Base-by-base conservation (phyloP, 2,329 filamentous ascomycete species). In the Colletotrichum endophyticum region DNA sequence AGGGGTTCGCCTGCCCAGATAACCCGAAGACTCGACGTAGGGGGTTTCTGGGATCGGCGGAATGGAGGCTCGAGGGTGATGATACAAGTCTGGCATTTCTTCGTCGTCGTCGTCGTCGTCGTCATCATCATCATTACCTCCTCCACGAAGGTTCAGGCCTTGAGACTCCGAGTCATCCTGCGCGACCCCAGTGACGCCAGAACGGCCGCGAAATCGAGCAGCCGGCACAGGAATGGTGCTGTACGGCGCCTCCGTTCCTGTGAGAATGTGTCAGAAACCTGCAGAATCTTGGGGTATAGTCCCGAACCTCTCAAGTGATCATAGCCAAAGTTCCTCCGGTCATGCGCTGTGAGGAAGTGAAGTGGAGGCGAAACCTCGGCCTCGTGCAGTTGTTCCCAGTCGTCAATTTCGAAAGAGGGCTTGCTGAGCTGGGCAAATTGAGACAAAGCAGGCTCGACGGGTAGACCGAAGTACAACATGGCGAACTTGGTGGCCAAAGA, bases 381-480 rank as follows among this genome's bases (percentile, higher is more conserved):
- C 5, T 77, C 78, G 8, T 73, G 76, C 19, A 79, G 78, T 25
- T 75, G 73, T 4, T 77, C 78, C n/a, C 77, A 78, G 36, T 80
- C 78, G 12, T 72, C 70, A 22, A 76, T 72, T 49, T 72, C 72
- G 13, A 80, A 75, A 28, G 84, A 79, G 5, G 81, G 79, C 56
- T 82, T 81, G 32, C 81, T n/a, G 6, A 62, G 49, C 6, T 78
- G 75, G 2, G 78, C 57, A 11, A 84, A 75, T 13, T 62, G 59
- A 8, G 71, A 66, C 53, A 77, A 13, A 15, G 87, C 78, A 0
- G 88, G 87, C 66, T 85, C 86, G 5, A 89, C 82, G 0, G 87
- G 86, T 8, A 89, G 78, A 1, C 88, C 88, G 75, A 89, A 89
- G 79, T 86, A 89, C 61, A 88, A 81, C 81, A 88, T 84, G 0